phyloP scores from a whole-genome alignment of 306 rosid species.

The Rosa lucieae region DNA sequence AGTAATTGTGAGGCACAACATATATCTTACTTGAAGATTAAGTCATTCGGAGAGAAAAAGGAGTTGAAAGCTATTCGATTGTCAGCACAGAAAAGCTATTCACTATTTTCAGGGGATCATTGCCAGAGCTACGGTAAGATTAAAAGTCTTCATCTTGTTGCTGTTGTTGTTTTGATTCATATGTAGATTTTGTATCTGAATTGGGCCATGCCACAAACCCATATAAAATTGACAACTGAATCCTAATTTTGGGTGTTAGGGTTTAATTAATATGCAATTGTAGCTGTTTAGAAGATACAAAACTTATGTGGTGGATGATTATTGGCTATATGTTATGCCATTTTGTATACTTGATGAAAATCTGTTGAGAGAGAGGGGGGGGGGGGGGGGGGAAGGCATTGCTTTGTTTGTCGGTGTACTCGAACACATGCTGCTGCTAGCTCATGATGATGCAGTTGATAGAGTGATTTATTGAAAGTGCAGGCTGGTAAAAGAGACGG shows the following conservation, averaged over 20 bases:
- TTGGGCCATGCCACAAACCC: neutral
- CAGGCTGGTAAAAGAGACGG: conserved; percentile 27
- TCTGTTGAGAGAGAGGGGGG: too few relatives aligned
- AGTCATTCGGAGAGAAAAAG: neutral
- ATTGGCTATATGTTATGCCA: too few relatives aligned
- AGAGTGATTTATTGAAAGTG: conserved; percentile 12
- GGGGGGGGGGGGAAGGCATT: too few relatives aligned
- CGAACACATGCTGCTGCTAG: neutral
- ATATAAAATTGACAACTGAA: neutral
- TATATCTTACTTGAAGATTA: neutral
- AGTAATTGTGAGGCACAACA: neutral
- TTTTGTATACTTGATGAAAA: too few relatives aligned
- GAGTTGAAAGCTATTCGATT: neutral
- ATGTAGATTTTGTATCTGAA: neutral
- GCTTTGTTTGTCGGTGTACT: too few relatives aligned
- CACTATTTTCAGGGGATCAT: neutral
- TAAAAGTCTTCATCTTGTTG: neutral
- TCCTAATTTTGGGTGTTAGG: conserved; percentile 10
- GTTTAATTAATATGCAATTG: neutral
- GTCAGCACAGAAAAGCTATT: neutral
- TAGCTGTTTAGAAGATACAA: neutral
- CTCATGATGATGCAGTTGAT: neutral
- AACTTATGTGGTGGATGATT: neutral
- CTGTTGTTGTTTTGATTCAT: neutral
- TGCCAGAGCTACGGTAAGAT: neutral